Percentiles rank a stretch among this genome's conserved stretches.
Conservation (phyloP, 176 grass and related monocot species). For the Cenchrus fungigraminus region DNA sequence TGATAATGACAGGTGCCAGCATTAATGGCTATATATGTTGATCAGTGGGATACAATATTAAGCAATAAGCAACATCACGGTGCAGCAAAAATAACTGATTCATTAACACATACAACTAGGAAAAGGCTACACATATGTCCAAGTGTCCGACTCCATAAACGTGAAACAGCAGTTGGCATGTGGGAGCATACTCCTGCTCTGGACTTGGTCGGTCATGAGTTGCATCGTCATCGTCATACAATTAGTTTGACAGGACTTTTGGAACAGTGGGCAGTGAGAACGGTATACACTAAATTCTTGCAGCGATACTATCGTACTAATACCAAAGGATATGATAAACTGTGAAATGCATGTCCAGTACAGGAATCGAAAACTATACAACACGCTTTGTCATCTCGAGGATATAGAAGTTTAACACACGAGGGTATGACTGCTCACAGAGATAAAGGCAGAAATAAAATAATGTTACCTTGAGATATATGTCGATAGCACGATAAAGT, state of each 20-base stretch:
- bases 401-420: not conserved
- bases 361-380: not conserved
- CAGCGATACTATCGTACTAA: not conserved
- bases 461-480: slow-evolving; percentile 74
- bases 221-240: not conserved
- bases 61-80: not conserved
- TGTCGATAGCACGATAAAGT: slow-evolving; percentile 89
- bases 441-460: not conserved
- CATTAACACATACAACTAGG: not conserved
- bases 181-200: not conserved
- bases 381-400: not conserved
- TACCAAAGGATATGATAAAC: slow-evolving; percentile 2
- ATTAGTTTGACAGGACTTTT: not conserved
- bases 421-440: not conserved
- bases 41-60: not conserved
- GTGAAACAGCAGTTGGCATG: not conserved
- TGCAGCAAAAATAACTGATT: not conserved
- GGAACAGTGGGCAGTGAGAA: not conserved
- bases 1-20: not conserved
- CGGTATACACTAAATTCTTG: not conserved
- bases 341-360: not conserved
- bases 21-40: not conserved
- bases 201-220: not conserved
- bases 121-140: not conserved
- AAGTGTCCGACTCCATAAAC: not conserved